A percentile compares a stretch with the other conserved stretches of the same genome.
Evolutionary conservation across 768 basidiomycete species (phyloP).

Genomic region (Dacryopinax primogenitus): DNA sequence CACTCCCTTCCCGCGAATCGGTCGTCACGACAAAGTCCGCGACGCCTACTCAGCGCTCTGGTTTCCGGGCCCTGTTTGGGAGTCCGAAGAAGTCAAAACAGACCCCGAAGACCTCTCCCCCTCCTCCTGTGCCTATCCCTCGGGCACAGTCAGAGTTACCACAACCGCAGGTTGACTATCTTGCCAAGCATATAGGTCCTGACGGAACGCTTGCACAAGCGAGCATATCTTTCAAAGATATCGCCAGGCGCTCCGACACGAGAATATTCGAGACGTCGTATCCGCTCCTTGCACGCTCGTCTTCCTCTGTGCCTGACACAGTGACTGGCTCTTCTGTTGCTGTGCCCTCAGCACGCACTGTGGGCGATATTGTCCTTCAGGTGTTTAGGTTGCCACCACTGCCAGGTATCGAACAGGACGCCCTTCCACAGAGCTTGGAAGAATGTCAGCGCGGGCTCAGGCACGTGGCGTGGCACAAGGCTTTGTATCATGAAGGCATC

Average conservation of each 20-base stretch:
- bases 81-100: conserved; percentile 55
- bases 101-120: conserved; percentile 25
- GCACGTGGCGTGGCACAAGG: conserved; percentile 87
- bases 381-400: conserved; percentile 81
- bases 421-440: conserved; percentile 83
- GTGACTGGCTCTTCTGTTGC: conserved; percentile 38
- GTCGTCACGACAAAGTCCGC: conserved; percentile 46
- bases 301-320: conserved; percentile 28
- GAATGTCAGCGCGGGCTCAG: conserved; percentile 81
- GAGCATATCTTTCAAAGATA: conserved; percentile 79
- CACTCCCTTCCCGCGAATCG: conserved; percentile 33
- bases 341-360: conserved; percentile 40
- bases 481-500: conserved; percentile 83
- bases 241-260: conserved; percentile 71
- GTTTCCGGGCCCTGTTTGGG: conserved; percentile 45
- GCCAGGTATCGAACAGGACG: conserved; percentile 61
- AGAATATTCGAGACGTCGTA: conserved; percentile 70
- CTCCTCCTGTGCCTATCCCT: conserved; percentile 20
- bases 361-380: conserved; percentile 82
- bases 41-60: conserved; percentile 35
- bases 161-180: conserved; percentile 42
- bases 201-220: conserved; percentile 83
- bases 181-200: conserved; percentile 68
- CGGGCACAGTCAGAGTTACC: conserved; percentile 33
- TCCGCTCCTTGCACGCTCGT: conserved; percentile 65